Evolutionary conservation across 1,284 basidiomycete genomes (phyloP).

Genomic region (Trametes pubescens): DNA sequence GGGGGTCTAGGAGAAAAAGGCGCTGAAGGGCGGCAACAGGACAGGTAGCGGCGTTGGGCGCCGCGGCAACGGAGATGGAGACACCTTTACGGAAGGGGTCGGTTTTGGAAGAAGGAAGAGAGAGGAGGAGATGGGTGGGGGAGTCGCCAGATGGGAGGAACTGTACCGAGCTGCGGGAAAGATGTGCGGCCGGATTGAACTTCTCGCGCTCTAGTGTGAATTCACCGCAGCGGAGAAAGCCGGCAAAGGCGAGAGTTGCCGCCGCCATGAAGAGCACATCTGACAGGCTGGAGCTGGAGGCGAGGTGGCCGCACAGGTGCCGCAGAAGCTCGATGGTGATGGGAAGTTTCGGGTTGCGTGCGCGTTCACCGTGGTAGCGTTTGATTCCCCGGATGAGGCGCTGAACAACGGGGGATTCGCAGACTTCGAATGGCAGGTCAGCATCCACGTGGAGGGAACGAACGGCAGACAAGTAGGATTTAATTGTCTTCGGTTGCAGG

Average conservation of each 20-base stretch:
- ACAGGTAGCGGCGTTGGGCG: conserved; percentile 37
- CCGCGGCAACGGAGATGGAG: conserved; percentile 39
- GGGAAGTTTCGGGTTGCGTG: conserved; percentile 35
- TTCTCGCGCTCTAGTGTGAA: conserved; percentile 36
- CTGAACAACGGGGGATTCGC: conserved; percentile 36
- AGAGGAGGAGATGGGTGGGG: conserved; percentile 40
- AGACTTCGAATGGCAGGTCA: conserved; percentile 36
- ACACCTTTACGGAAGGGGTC: conserved; percentile 49
- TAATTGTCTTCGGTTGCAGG: conserved; percentile 43
- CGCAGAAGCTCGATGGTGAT: conserved; percentile 37
- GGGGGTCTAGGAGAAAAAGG: background rate
- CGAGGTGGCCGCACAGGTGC: conserved; percentile 5
- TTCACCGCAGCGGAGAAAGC: conserved; percentile 43
- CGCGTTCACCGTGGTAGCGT: conserved; percentile 38
- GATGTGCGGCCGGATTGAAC: conserved; percentile 38
- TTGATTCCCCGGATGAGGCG: conserved; percentile 42
- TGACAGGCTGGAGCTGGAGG: conserved; percentile 12
- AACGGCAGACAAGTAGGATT: conserved; percentile 39
- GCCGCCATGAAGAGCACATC: conserved; percentile 34
- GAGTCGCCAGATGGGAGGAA: conserved; percentile 38
- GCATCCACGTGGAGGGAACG: conserved; percentile 38
- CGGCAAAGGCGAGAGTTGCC: conserved; percentile 42
- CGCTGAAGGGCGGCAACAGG: conserved; percentile 35
- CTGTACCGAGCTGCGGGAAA: conserved; percentile 38
- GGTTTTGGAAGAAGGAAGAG: conserved; percentile 48